These are phyloP conservation scores for Verticillium tricorpus DNA, from an alignment of 2,329 filamentous ascomycete species.

Conservation along the genomic window DNA sequence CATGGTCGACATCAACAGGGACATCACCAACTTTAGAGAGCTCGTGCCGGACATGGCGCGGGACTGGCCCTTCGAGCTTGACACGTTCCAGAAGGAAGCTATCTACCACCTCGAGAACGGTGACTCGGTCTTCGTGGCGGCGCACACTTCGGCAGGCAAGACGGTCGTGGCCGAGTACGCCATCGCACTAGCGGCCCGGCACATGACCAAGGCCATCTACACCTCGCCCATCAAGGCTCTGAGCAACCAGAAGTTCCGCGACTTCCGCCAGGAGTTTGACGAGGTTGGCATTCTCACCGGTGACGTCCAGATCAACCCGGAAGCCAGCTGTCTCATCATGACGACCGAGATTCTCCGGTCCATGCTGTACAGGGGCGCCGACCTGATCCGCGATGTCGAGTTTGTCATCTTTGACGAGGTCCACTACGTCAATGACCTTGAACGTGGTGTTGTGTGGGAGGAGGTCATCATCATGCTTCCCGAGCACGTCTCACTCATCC, in stretches of 20 bases:
- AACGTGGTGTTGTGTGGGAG: constrained; percentile 97
- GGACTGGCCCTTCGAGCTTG: constrained; percentile 94
- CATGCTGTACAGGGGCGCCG: constrained; percentile 95
- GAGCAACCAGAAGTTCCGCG: constrained; percentile 97
- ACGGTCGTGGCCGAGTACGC: constrained; percentile 98
- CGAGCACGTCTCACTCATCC: constrained; percentile 91
- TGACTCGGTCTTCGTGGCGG: constrained; percentile 96
- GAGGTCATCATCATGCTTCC: constrained; percentile 99
- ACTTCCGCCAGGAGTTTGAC: constrained; percentile 85
- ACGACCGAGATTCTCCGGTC: constrained; percentile 96
- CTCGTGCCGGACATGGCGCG: constrained; percentile 94
- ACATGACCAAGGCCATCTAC: constrained; percentile 99
- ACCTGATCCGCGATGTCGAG: constrained; percentile 93
- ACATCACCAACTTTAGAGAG: constrained; percentile 90
- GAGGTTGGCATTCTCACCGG: constrained; percentile 96
- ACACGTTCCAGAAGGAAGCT: constrained; percentile 97
- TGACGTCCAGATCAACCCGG: constrained; percentile 95
- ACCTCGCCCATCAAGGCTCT: constrained; percentile 97
- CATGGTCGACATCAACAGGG: constrained; percentile 92
- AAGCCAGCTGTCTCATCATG: constrained; percentile 98
- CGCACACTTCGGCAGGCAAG: constrained; percentile 96
- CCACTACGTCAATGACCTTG: constrained; percentile 95
- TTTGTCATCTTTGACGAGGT: constrained; percentile 99
- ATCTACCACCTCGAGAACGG: constrained; percentile 96
- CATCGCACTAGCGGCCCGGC: constrained; percentile 91